Base-by-base conservation (phyloP, 176 grass and related monocot genomes). In the Zea luxurians region DNA sequence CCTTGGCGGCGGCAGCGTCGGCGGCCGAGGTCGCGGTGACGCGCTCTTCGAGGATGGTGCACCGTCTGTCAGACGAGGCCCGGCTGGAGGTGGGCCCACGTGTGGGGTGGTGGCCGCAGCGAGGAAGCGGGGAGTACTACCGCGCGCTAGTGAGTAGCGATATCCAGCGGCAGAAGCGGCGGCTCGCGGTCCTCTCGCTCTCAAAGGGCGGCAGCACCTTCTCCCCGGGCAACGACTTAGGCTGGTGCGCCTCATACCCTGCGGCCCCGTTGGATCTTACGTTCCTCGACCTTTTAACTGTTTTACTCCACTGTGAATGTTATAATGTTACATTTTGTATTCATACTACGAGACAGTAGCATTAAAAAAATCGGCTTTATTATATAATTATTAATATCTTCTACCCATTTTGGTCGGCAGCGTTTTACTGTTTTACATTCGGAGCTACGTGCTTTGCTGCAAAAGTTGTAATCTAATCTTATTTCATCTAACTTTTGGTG, bases 41-140 rank as follows among this genome's bases (percentile, higher is more conserved):
- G 41, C 79, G 95, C 3, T 93, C 96, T 2, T 64, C 86, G 27
- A 84, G 80, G 81, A 87, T 99, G 80, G 90, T 99, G 37, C 90
- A 99, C 85, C 88, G 90, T 48, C 89, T 99, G 74, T 99, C 96
- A 5, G 86, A 95, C 68, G 88, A 99, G 78, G 92, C 92, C 44
- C 81, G 88, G 18, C 38, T 21, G n/a, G 75, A 74, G 80, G 55
- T 75, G 61, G 71, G 84, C 35, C 4, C 74, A 49, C 67, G 62
- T 16, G 73, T n/a, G 6, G 76, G 21, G 16, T 16, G 75, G 74
- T 98, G 88, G 92, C 92, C 96, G 38, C 79, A 47, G 17, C 81
- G 82, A 42, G 84, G 96, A 75, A 95, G 90, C 46, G 88, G 74
- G 74, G 92, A 89, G 6, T 99, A 95, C 81, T 99, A 90, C 78